Base-by-base conservation (phyloP, 73 alveolate species). In the Paramecium tetraurelia region DNA sequence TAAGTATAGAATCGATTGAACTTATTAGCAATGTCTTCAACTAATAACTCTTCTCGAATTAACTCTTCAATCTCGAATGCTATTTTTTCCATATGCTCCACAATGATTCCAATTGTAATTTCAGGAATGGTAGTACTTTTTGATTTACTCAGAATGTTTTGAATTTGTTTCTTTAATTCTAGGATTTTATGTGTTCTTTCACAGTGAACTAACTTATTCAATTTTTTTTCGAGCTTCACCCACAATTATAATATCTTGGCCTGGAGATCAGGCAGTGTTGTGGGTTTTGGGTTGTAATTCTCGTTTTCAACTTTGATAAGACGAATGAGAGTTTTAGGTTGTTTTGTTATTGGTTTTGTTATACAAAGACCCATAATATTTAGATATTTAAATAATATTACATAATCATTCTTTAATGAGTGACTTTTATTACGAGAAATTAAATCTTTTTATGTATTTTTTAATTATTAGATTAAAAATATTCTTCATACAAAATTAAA, bases 341-440 rank as follows among this genome's bases (percentile, higher is more conserved):
- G 84, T 63, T 63, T 63, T 11, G 84, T 63, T 22, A 12, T 63
- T 63, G 84, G 84, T 63, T 63, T 63, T 63, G 84, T 63, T 63
- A 63, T 33, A 63, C 84, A 63, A 63, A 63, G 84, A 27, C 84
- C 84, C 84, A 63, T 63, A 18, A 53, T 63, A 31, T 27, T 63
- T 63, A 63, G 84, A 63, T 63, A 63, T 63, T 63, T 63, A 63
- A 63, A 63, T 63, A 63, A 63, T 63, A 33, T 9, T 63, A 53
- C 69, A 53, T 53, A 53, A 53, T 53, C 27, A n/a, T 53, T 53
- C 69, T 53, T 16, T 53, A 53, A 53, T 53, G 69, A 53, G 69
- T 53, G 69, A 53, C 69, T 53, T 53, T 53, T 53, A 53, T 18
- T 53, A 53, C 31, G 69, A 53, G 69, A 53, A 53, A 53, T 53